Conservation (phyloP, 257 asterid genomes). For the Solanum etuberosum region DNA sequence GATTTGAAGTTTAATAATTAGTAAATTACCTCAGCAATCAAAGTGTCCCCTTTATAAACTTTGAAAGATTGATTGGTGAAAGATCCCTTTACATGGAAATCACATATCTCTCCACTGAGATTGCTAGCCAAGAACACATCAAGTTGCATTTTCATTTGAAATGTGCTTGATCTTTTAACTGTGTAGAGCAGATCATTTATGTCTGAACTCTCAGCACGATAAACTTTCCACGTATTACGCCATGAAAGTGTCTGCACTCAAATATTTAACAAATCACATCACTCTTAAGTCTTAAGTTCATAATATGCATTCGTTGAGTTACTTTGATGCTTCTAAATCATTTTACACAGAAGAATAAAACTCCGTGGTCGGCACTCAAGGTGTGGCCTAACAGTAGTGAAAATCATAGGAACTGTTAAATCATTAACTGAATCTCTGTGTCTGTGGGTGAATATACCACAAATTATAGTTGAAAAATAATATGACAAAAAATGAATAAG, state of each 20-base stretch:
- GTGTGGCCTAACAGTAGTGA: background rate
- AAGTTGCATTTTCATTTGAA: conserved; percentile 29
- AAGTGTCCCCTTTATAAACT: conserved; percentile 26
- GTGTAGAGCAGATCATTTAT: conserved; percentile 21
- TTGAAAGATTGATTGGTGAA: conserved; percentile 30
- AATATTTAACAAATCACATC: background rate
- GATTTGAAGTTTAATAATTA: background rate
- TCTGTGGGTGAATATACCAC: background rate
- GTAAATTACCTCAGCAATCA: conserved; percentile 33
- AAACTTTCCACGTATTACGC: conserved; percentile 31
- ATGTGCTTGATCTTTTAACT: conserved; percentile 13
- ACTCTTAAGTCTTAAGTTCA: background rate
- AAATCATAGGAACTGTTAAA: background rate
- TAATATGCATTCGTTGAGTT: background rate
- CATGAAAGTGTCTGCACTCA: conserved; percentile 10
- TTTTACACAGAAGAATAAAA: background rate
- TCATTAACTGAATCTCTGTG: background rate
- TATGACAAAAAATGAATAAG: background rate
- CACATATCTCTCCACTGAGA: conserved; percentile 9
- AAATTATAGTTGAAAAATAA: no score
- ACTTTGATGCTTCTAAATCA: background rate
- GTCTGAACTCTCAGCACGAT: conserved; percentile 2
- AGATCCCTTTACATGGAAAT: conserved; percentile 32
- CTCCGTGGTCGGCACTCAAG: background rate
- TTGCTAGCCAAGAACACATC: conserved; percentile 32